phyloP scores from a whole-genome alignment of 148 eudicot species.

The Vaccinium corymbosum region DNA sequence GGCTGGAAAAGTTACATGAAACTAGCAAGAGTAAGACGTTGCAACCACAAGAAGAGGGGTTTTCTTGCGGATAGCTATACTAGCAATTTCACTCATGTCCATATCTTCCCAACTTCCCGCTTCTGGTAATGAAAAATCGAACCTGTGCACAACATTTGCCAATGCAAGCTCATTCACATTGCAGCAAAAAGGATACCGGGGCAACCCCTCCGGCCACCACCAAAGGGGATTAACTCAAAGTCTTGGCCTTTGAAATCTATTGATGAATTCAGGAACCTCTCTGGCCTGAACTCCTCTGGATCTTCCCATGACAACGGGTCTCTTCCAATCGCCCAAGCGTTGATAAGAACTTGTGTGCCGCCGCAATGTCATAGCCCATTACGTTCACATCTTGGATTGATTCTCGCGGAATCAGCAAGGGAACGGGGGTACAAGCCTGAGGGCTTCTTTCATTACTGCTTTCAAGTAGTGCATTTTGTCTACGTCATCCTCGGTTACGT shows the following conservation, averaged over 20 bases:
- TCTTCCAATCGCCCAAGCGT: constrained; percentile 60
- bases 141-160: constrained; percentile 47
- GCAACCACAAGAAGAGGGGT: constrained; percentile 36
- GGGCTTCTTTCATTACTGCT: constrained; percentile 56
- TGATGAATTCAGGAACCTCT: constrained; percentile 45
- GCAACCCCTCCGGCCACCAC: constrained; percentile 43
- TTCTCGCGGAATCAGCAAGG: constrained; percentile 45
- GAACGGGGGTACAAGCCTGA: constrained; percentile 67
- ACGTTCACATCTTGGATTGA: constrained; percentile 47
- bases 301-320: constrained; percentile 55
- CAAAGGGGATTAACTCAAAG: constrained; percentile 47
- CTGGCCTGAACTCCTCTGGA: constrained; percentile 55
- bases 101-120: constrained; percentile 27
- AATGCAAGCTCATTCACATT: constrained; percentile 39
- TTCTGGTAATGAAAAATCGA: constrained; percentile 48
- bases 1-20: background rate
- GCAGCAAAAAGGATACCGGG: constrained; percentile 47
- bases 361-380: constrained; percentile 54
- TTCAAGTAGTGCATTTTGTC: constrained; percentile 58
- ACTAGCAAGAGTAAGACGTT: background rate
- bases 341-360: constrained; percentile 40
- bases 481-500: constrained; percentile 36
- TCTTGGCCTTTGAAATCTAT: constrained; percentile 52
- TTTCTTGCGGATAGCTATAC: constrained; percentile 32
- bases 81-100: constrained; percentile 36